Base-by-base conservation (phyloP, 2,329 filamentous ascomycete genomes). In the Aspergillus calidoustus region DNA sequence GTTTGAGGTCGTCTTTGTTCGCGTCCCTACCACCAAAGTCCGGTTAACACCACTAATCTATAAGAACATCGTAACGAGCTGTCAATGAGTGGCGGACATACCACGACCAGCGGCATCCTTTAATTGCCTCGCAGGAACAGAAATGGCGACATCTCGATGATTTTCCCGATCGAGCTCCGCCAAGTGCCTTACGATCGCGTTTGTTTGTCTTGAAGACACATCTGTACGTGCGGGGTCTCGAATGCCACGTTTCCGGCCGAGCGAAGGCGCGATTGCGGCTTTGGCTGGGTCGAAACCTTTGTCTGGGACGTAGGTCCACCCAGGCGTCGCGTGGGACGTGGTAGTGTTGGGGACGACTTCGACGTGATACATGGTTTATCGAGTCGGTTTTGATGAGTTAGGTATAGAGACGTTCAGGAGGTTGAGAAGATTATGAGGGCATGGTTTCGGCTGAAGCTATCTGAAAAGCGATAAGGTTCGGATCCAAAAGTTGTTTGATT, bases 251-350 rank as follows among this genome's bases (percentile, higher is more conserved):
- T 96, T 96, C 64, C 90, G 85, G 51, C 77, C 79, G 62, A 74
- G 81, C 72, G 76, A 79, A 74, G 73, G 82, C 84, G 86, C 66
- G 80, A 78, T 61, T 80, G 83, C 63, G 76, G 78, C 65, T 81
- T 84, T 83, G 9, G 86, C 83, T 13, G 85, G 83, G 59, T 86
- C 83, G 59, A 85, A 83, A 76, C 84, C 74, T 17, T 86, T 88
- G 73, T 97, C 92, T 31, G 93, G 89, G 1, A 97, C 91, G 75
- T 97, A 97, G 13, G 92, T 92, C 90, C 93, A 98, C 71, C 94
- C 94, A 1, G 94, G 93, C 1, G 92, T 91, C 49, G 85, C 82
- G 49, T 87, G 86, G 17, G 87, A 88, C 64, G 87, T 87, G 30
- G 87, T 87, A 30, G 87, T 82, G 72, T 87, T 88, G 41, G 92